Evolutionary conservation across 768 basidiomycete species (phyloP), one percentile per base, ranked within the genome.

Genomic region (Suillus spraguei): DNA sequence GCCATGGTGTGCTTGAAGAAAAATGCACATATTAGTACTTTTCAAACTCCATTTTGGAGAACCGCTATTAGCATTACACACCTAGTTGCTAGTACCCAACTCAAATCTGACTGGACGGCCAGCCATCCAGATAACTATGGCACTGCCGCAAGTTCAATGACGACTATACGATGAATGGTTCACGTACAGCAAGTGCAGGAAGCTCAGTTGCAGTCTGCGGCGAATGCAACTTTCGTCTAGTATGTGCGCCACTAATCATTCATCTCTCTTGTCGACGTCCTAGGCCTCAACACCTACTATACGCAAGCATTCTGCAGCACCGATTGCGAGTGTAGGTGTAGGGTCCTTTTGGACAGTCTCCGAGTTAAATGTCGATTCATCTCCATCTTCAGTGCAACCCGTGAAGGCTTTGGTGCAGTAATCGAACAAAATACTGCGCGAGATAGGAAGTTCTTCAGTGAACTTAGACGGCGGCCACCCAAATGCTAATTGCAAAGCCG

Each of bases 401-500:
- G 52, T n/a, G 10, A 53, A 33, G n/a, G 32, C 32, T 53, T 53
- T n/a, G 3, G 32, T 53, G 33, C 52, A 53, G 52, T 20, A n/a
- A n/a, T 33, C 7, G 5, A 20, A 53, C 52, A 53, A 9, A n/a
- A 53, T 5, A 20, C 17, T 33, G 32, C 52, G 52, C 2, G 35
- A 32, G 33, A 53, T n/a, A 49, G 11, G 52, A 13, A 13, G 5
- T 35, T 53, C 33, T 36, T 20, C 20, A 35, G 52, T 33, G 20
- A 35, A 20, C 52, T 35, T 3, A 35, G 33, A 35, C 2, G 20
- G 20, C 20, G 20, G 20, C 52, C 52, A 53, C 20, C 33, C 33
- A 53, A 53, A 53, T 35, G 33, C 33, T 53, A 53, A 53, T 35
- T 53, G 52, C 33, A 53, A 20, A n/a, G 52, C 52, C 20, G 52